Conservation (phyloP, 2,329 filamentous ascomycete genomes). For the Scolecobasidium constrictum region DNA sequence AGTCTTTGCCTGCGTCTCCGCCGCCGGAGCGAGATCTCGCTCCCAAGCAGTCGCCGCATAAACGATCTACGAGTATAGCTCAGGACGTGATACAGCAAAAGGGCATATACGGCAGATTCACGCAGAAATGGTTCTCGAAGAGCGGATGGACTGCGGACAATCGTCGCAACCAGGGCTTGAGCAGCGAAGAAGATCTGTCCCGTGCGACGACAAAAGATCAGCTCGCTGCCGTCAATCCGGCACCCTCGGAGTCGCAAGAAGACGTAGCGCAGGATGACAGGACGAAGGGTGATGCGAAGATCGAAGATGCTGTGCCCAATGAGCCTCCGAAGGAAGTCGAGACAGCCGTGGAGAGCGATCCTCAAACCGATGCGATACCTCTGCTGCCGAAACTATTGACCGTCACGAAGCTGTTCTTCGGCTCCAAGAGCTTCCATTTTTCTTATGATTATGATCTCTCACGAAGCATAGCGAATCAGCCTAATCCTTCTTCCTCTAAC, state of each 20-base stretch:
- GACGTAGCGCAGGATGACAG: conserved; percentile 20
- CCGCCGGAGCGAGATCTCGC: conserved; percentile 22
- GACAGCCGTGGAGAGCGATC: background rate
- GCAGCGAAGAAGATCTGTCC: conserved; percentile 36
- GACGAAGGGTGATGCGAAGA: conserved; percentile 1
- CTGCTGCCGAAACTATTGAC: conserved; percentile 76
- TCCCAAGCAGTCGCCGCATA: conserved; percentile 16
- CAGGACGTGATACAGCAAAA: conserved; percentile 79
- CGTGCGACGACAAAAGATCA: conserved; percentile 13
- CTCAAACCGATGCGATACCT: conserved; percentile 13
- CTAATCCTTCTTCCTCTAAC: conserved; percentile 30
- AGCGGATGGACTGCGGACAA: conserved; percentile 69
- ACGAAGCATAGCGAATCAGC: conserved; percentile 41
- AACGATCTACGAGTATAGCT: conserved; percentile 55
- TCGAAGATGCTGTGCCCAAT: conserved; percentile 2
- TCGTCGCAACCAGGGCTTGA: conserved; percentile 59
- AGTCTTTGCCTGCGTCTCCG: conserved; percentile 22
- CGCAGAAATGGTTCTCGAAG: conserved; percentile 81
- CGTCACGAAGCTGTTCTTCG: conserved; percentile 76
- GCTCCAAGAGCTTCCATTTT: conserved; percentile 79
- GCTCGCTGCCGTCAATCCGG: conserved; percentile 22
- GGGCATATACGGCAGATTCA: conserved; percentile 81
- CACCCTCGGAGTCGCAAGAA: conserved; percentile 16
- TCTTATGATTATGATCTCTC: conserved; percentile 93
- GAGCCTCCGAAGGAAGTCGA: conserved; percentile 2